phyloP scores from a whole-genome alignment of 208 protist species.

The Leishmania turanica region DNA sequence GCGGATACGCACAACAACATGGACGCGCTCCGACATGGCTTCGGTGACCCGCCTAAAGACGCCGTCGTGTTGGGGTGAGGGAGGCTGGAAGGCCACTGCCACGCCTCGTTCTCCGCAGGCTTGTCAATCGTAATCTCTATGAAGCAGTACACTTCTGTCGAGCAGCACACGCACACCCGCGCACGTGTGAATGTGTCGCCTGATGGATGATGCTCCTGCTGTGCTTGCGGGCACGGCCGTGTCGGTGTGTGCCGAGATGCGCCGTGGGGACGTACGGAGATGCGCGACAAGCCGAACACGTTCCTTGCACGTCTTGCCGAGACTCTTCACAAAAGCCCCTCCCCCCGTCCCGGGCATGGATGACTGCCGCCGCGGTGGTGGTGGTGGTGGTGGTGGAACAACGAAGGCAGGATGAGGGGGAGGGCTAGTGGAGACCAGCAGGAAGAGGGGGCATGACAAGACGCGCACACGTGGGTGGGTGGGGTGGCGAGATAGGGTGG shows the following conservation, averaged over 20 bases:
- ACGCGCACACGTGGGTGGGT: not conserved
- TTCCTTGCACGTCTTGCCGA: not conserved
- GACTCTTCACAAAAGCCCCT: not conserved
- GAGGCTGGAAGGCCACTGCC: not conserved
- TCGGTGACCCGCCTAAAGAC: not conserved
- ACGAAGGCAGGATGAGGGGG: not conserved
- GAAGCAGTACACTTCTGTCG: not conserved
- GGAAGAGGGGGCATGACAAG: not conserved
- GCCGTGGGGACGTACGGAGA: not conserved
- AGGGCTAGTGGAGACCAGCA: not conserved
- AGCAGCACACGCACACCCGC: not conserved
- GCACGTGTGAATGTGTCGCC: not conserved
- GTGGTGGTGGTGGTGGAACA: not conserved
- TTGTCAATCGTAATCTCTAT: not conserved
- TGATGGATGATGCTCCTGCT: not conserved
- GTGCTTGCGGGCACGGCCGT: not conserved
- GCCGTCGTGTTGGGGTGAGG: not conserved
- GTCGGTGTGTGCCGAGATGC: not conserved
- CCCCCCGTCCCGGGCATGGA: not conserved
- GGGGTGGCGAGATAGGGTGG: not conserved
- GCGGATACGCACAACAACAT: slow-evolving; percentile 86
- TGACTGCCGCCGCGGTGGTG: not conserved
- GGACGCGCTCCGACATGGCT: slow-evolving; percentile 64
- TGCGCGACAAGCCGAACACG: not conserved
- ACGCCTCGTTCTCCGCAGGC: not conserved